Percentiles rank a stretch among this genome's conserved stretches.
Evolutionary conservation across 2,329 filamentous ascomycete genomes (phyloP).

Genomic region (Neurospora sp.): DNA sequence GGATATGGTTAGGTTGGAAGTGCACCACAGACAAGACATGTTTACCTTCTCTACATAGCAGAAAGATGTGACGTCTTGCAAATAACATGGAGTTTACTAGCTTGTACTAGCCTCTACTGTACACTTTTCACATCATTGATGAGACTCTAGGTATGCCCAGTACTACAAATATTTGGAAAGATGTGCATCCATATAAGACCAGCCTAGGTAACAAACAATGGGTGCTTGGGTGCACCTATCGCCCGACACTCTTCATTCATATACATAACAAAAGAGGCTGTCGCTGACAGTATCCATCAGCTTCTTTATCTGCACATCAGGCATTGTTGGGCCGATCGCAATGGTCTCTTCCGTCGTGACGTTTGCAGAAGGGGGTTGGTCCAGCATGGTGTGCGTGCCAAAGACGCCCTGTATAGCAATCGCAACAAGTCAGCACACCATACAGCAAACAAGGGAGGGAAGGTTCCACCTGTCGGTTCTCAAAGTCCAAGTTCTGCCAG

Average conservation of each 20-base stretch:
- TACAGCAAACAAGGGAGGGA: background rate
- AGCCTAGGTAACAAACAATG: background rate
- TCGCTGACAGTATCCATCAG: constrained; percentile 32
- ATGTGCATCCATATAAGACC: background rate
- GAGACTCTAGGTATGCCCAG: too few species aligned
- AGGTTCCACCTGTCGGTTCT: constrained; percentile 8
- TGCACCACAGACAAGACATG: too few species aligned
- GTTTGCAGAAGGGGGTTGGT: constrained; percentile 27
- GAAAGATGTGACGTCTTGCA: too few species aligned
- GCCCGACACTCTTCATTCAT: constrained; percentile 12
- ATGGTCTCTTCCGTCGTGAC: constrained; percentile 25
- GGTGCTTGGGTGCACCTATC: background rate
- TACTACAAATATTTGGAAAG: too few species aligned
- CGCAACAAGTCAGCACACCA: background rate
- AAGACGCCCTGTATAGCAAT: constrained; percentile 21
- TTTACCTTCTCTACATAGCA: too few species aligned
- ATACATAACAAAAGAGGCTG: constrained; percentile 34
- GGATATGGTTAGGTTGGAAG: too few species aligned
- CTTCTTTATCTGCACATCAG: constrained; percentile 20
- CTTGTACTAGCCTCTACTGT: too few species aligned
- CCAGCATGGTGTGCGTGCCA: constrained; percentile 32
- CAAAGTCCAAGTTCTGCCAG: constrained; percentile 19
- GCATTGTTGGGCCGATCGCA: background rate
- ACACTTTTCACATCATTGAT: too few species aligned
- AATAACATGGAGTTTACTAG: too few species aligned